Base-by-base conservation (phyloP, 208 protist species). In the Dictyostelium gargantuum region DNA sequence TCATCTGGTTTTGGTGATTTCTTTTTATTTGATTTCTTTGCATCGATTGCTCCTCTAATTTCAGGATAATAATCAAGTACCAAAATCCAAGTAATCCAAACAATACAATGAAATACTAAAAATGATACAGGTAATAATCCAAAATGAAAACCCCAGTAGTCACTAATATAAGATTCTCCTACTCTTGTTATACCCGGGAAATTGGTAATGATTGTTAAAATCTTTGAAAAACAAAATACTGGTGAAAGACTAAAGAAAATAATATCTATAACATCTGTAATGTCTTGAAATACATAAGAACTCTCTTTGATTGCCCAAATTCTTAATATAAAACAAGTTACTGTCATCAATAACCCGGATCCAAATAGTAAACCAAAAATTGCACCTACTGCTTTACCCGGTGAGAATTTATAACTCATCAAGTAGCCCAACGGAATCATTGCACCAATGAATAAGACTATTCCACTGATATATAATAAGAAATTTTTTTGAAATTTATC, bases 1-100 rank as follows among this genome's bases (percentile, higher is more conserved):
- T 0, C 6, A 9, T 32, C 19, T 79, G 68, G 68, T 26, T 17
- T 1, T 63, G 82, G 82, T 13, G 82, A 42, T 8, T 11, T 19
- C 6, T 11, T n/a, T 8, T n/a, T 46, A 40, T 79, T 89, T 75
- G 82, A 70, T 26, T 42, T 70, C 3, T 50, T 46, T 2, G 11
- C 26, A 17, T 44, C 44, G 4, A 8, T 21, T 8, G 0, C 26
- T 68, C 82, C 82, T 40, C 21, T 79, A 1, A 89, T 68, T n/a
- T 77, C 50, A 23, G 48, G 70, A 0, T 23, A 15, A 68, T 89
- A 89, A 32, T 89, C 82, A 3, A 89, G 23, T 26, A 89, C 2
- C 1, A 89, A 8, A 29, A 89, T 89, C 82, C 42, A 89, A 19
- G 23, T 54, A 1, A 42, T 89, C 82, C 82, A 89, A 6, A 89